Evolutionary conservation across 2,329 filamentous ascomycete genomes (phyloP).

Genomic region (Stromatinia cepivora): DNA sequence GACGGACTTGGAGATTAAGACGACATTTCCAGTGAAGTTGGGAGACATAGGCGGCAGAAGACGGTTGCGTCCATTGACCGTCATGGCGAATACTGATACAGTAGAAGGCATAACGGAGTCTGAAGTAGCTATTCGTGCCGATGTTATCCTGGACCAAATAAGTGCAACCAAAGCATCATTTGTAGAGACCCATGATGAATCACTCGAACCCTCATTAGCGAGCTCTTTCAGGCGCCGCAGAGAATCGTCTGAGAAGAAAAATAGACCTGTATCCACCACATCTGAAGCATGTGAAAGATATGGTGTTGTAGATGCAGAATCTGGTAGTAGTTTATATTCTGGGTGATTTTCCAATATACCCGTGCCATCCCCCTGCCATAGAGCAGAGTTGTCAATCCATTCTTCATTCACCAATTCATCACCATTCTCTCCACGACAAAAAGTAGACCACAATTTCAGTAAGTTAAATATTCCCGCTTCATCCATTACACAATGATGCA

Average conservation of each 20-base stretch:
- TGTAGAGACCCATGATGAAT: constrained; percentile 11
- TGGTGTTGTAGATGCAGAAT: neutral
- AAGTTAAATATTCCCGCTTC: neutral
- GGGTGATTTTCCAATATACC: neutral
- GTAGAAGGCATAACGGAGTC: neutral
- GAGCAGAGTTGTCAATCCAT: constrained; percentile 8
- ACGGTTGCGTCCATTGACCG: constrained; percentile 1
- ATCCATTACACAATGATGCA: constrained; percentile 15
- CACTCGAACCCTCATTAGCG: neutral
- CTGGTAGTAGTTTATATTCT: constrained; percentile 1
- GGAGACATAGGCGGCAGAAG: neutral
- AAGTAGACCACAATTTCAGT: constrained; percentile 15
- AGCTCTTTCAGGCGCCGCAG: constrained; percentile 10
- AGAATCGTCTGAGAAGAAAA: constrained; percentile 15
- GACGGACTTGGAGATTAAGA: neutral
- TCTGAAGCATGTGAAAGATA: constrained; percentile 1
- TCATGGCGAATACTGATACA: neutral
- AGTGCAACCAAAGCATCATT: constrained; percentile 20
- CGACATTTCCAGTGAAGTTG: neutral
- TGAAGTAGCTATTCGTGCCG: constrained; percentile 3
- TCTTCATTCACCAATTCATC: neutral
- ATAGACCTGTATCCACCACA: constrained; percentile 1
- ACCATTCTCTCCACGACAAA: neutral
- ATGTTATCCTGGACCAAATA: constrained; percentile 2
- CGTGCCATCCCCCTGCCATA: neutral